These are phyloP conservation scores for Blastocystis hominis DNA, from an alignment of 352 stramenopile genomes.

Conservation along the genomic window DNA sequence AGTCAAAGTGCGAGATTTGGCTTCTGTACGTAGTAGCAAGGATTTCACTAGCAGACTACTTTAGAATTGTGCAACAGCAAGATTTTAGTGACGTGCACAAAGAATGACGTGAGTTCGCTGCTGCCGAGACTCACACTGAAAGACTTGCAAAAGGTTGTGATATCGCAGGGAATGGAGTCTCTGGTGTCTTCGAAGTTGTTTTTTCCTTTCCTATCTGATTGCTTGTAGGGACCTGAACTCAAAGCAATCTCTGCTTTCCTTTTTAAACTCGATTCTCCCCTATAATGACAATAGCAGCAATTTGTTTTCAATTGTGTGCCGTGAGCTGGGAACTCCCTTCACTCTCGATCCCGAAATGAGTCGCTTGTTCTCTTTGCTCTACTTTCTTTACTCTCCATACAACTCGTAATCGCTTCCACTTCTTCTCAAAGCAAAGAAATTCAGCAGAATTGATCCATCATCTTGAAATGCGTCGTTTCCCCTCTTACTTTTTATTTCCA, in stretches of 20 bases:
- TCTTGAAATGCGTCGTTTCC: not conserved
- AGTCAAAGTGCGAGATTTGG: not conserved
- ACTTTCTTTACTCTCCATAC: not conserved
- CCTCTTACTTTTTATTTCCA: slow-evolving; percentile 14
- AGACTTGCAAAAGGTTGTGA: not conserved
- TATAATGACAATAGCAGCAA: not conserved
- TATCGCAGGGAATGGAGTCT: not conserved
- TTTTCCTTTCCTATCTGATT: not conserved
- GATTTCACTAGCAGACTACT: not conserved
- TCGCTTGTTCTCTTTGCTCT: not conserved
- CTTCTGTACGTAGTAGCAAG: not conserved
- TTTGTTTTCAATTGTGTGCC: not conserved
- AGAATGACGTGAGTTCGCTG: not conserved
- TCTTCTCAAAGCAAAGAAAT: not conserved
- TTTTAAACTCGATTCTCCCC: not conserved
- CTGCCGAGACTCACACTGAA: not conserved
- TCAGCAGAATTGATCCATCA: not conserved
- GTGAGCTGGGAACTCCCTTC: not conserved
- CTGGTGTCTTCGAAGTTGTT: not conserved
- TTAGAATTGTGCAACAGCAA: not conserved
- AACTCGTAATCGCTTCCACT: not conserved
- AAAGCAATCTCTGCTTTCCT: not conserved
- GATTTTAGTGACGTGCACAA: not conserved
- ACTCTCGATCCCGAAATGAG: not conserved
- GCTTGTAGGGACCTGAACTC: not conserved